phyloP scores from a whole-genome alignment of 2,329 filamentous ascomycete genomes.

The Exophiala aquamarina region DNA sequence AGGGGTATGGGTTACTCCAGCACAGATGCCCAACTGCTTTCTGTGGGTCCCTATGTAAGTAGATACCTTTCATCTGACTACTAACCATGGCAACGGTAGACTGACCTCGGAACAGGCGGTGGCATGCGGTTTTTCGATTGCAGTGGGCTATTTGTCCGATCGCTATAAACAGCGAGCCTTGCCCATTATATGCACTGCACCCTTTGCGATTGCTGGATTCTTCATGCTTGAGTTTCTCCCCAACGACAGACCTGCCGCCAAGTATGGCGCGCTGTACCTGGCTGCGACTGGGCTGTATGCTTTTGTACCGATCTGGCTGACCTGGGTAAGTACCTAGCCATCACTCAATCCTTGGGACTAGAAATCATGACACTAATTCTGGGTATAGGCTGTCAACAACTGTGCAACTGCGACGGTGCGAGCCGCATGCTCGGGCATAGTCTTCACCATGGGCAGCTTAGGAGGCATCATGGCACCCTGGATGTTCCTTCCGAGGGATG shows the following conservation, averaged over 20 bases:
- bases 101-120: too few relatives aligned
- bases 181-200: neutral
- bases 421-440: neutral
- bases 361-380: too few relatives aligned
- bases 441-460: neutral
- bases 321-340: constrained; percentile 1
- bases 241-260: neutral
- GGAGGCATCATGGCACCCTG: constrained; percentile 2
- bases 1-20: constrained; percentile 56
- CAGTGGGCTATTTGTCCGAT: neutral
- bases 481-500: neutral
- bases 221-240: constrained; percentile 4
- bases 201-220: constrained; percentile 1
- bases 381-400: neutral
- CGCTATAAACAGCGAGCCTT: neutral
- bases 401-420: neutral
- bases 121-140: neutral
- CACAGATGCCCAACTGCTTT: constrained; percentile 68
- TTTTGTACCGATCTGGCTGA: neutral
- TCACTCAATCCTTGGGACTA: too few relatives aligned
- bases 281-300: neutral
- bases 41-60: constrained; percentile 68
- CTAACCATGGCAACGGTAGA: too few relatives aligned
- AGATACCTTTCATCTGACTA: too few relatives aligned
- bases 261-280: constrained; percentile 1